A percentile compares a stretch with the other conserved stretches of the same genome.
phyloP scores from a whole-genome alignment of 495 filamentous ascomycete species.

The Alectoria sarmentosa region DNA sequence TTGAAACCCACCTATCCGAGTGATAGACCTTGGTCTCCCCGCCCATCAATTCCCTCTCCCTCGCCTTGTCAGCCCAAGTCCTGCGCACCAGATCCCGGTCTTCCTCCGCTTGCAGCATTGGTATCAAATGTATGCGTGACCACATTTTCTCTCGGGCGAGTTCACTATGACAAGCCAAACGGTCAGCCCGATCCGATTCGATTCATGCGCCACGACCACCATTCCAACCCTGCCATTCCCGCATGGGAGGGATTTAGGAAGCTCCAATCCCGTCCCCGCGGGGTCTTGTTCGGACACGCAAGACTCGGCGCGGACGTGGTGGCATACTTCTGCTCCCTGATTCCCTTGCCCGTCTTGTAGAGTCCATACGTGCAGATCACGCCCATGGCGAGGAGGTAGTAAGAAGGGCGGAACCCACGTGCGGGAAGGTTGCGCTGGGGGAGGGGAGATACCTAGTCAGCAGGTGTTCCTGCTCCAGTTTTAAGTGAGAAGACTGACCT shows the following conservation, averaged over 20 bases:
- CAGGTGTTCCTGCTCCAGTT: too few relatives aligned
- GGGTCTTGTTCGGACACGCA: neutral
- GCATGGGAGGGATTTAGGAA: neutral
- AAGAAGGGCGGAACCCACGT: slow-evolving; percentile 76
- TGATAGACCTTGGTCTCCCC: slow-evolving; percentile 76
- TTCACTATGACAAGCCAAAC: slow-evolving; percentile 50
- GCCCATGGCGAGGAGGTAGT: slow-evolving; percentile 67
- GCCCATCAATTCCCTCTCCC: slow-evolving; percentile 85
- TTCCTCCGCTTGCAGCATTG: slow-evolving; percentile 88
- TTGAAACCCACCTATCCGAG: slow-evolving; percentile 64
- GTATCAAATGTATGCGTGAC: slow-evolving; percentile 86
- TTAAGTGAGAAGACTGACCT: too few relatives aligned
- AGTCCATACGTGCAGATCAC: slow-evolving; percentile 80
- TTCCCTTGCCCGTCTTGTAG: slow-evolving; percentile 70
- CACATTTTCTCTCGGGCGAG: slow-evolving; percentile 96
- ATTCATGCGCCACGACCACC: too few relatives aligned
- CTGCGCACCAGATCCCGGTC: slow-evolving; percentile 89
- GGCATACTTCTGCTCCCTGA: slow-evolving; percentile 80
- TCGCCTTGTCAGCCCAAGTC: slow-evolving; percentile 73
- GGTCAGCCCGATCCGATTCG: neutral
- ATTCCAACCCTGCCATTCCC: neutral
- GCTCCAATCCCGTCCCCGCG: neutral
- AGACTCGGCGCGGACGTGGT: neutral
- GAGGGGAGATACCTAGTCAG: too few relatives aligned
- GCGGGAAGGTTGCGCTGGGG: slow-evolving; percentile 82